Percentiles rank a stretch among this genome's conserved stretches.
These are phyloP conservation scores for Cyberlindnera samutprakarnensis DNA, from an alignment of 805 yeast genomes.

Conservation along the genomic window DNA sequence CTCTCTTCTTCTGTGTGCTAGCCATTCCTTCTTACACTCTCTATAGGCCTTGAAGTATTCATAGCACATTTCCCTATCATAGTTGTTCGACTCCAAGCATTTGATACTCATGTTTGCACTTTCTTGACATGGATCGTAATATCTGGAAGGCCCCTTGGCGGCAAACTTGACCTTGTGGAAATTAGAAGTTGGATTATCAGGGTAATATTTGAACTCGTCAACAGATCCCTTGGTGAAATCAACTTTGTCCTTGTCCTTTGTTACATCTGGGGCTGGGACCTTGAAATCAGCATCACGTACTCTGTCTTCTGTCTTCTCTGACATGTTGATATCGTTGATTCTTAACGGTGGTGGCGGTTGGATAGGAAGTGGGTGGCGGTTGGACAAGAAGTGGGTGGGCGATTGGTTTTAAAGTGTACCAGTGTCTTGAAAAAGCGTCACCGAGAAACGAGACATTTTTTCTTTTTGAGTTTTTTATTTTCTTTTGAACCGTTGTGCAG, in stretches of 20 bases:
- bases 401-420: too few species aligned
- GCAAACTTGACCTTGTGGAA: slow-evolving; percentile 63
- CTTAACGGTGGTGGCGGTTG: too few species aligned
- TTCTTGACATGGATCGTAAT: slow-evolving; percentile 89
- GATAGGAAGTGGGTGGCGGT: too few species aligned
- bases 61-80: slow-evolving; percentile 58
- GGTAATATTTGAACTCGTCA: slow-evolving; percentile 62
- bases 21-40: slow-evolving; percentile 83
- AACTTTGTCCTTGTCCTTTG: slow-evolving; percentile 30
- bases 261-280: slow-evolving; percentile 18
- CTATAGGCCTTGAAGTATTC: slow-evolving; percentile 89
- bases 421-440: too few species aligned
- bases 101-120: slow-evolving; percentile 79
- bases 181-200: slow-evolving; percentile 77
- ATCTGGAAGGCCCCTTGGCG: slow-evolving; percentile 72
- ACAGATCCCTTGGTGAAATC: slow-evolving; percentile 47
- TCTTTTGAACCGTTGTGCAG: too few species aligned
- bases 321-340: too few species aligned
- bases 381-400: too few species aligned
- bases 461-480: too few species aligned
- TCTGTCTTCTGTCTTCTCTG: slow-evolving; percentile 10
- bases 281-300: slow-evolving; percentile 15
- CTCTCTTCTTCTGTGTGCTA: slow-evolving; percentile 31
- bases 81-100: slow-evolving; percentile 74
- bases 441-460: too few species aligned